Evolutionary conservation across 1,139 yeast genomes (phyloP).

Genomic region (Saccharomyces uvarum): DNA sequence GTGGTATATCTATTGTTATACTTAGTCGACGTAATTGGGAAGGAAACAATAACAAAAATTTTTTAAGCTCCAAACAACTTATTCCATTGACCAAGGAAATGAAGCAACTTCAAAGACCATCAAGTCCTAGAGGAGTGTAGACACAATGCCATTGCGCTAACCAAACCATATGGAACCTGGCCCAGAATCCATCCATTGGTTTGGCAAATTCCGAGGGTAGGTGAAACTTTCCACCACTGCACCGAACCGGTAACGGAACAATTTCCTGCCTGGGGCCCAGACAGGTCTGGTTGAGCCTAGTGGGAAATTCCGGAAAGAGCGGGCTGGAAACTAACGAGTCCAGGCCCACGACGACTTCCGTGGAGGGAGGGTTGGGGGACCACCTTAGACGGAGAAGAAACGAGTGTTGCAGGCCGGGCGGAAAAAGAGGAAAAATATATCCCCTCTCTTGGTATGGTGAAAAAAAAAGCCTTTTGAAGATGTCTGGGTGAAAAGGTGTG

Average conservation of each 20-base stretch:
- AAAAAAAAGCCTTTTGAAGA: too few species aligned
- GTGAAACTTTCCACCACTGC: neutral
- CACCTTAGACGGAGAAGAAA: too few species aligned
- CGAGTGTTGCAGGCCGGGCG: too few species aligned
- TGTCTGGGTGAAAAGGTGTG: too few species aligned
- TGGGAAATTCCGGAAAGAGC: neutral
- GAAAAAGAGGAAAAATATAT: too few species aligned
- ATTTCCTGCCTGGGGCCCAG: neutral
- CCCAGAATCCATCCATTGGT: neutral
- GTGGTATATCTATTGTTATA: conserved; percentile 1
- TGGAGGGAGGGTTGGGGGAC: too few species aligned
- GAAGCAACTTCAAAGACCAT: neutral
- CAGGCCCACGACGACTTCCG: neutral
- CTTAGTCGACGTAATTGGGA: neutral
- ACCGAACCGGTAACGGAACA: neutral
- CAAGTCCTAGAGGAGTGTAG: neutral
- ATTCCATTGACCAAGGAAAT: neutral
- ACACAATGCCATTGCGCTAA: neutral
- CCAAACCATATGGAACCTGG: neutral
- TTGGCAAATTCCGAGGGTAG: neutral
- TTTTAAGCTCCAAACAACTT: neutral
- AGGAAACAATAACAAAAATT: neutral
- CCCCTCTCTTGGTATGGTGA: too few species aligned
- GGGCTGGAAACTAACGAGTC: neutral
- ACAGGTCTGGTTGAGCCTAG: neutral